Base-by-base conservation (phyloP, 2,329 filamentous ascomycete genomes). In the Aureobasidium sp. region DNA sequence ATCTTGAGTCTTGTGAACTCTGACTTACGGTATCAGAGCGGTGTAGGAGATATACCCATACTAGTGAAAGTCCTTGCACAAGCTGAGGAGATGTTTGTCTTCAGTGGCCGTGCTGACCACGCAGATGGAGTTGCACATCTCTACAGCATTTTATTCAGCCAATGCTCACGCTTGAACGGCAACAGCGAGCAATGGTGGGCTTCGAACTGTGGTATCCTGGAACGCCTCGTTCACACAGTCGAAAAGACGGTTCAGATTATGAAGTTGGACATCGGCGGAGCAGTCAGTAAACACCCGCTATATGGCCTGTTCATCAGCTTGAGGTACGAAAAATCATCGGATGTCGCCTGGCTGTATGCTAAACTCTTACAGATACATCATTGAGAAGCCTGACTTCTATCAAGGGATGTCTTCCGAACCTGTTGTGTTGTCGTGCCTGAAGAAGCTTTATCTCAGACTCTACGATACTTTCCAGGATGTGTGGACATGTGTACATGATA, bases 111-210 rank as follows among this genome's bases (percentile, higher is more conserved):
- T 64, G 93, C 91, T 13, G 92, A 97, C 70, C 90, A 96, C 72
- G 91, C 92, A 1, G 93, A 99, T 74, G 93, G 93, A 10, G 86
- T 94, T 52, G 93, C 92, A 37, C 86, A 90, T 59, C 80, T 87
- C 3, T 88, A 87, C 64, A 85, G 89, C 44, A 76, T 96, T 16
- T 73, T 91, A 3, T 90, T 86, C 61, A 66, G 69, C 59, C 66
- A 61, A n/a, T 45, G 37, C 29, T 34, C 55, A 37, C 11, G 36
- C 7, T 7, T 60, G n/a, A 60, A 5, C 29, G n/a, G 11, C 27
- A 37, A 50, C 11, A 7, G 15, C 15, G 62, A 11, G 55, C 42
- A 54, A 1, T 75, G 72, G 72, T 74, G 70, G 70, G 59, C 66
- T 45, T 74, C 69, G 0, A 77, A 75, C 59, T 61, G 82, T 5